These are phyloP conservation scores for Trichoderma sp. DNA, from an alignment of 2,329 filamentous ascomycete species.

Conservation along the genomic window DNA sequence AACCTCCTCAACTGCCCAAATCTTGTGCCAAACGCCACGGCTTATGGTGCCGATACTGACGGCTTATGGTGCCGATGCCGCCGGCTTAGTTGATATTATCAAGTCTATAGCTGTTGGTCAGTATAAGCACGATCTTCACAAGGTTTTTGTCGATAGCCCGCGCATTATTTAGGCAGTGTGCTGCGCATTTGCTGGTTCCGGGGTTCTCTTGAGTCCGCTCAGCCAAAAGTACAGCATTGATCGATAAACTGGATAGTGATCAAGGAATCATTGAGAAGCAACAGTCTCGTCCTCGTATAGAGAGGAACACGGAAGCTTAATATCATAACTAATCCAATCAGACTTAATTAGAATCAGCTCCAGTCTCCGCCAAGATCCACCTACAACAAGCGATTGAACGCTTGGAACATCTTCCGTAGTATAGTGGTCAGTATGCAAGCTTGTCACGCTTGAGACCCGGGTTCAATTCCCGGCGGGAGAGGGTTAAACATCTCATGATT, in stretches of 20 bases:
- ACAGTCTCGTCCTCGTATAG: not conserved
- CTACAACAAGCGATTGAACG: not conserved
- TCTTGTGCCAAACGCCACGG: not conserved
- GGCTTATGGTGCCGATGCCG: not conserved
- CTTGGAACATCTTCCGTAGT: slow-evolving; percentile 15
- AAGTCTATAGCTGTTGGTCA: not conserved
- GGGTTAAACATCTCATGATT: not conserved
- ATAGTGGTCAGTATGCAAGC: slow-evolving; percentile 19
- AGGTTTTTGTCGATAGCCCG: not conserved
- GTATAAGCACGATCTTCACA: not conserved
- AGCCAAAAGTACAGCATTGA: not conserved
- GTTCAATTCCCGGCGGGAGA: slow-evolving; percentile 18
- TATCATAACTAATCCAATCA: not conserved
- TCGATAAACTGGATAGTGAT: not conserved
- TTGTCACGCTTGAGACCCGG: slow-evolving; percentile 18
- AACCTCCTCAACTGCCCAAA: not conserved
- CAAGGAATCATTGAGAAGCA: not conserved
- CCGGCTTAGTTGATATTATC: not conserved
- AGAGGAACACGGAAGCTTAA: not conserved
- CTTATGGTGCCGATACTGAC: not conserved
- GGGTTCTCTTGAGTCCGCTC: not conserved
- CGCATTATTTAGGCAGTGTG: not conserved
- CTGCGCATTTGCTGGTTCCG: not conserved
- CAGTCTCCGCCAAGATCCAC: not conserved
- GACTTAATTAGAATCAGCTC: not conserved